phyloP scores from a whole-genome alignment of 768 basidiomycete species.

The Polyporus arcularius region DNA sequence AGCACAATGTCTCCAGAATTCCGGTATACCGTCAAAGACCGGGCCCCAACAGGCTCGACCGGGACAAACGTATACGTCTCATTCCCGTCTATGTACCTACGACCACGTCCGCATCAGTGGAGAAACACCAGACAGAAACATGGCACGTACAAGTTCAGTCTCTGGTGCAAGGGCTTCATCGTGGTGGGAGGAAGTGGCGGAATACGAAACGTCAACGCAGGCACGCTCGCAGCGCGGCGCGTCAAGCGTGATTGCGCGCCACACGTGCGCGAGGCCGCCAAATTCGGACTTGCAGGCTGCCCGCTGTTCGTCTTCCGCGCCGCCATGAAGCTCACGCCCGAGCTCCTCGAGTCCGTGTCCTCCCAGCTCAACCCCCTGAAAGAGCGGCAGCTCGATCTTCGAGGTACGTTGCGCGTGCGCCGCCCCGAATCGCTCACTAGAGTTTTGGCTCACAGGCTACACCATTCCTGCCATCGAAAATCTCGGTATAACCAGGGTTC shows the following conservation, averaged over 20 bases:
- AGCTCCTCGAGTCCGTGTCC: conserved; percentile 81
- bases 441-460: conserved; percentile 57
- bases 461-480: conserved; percentile 97
- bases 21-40: conserved; percentile 71
- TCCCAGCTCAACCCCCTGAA: conserved; percentile 82
- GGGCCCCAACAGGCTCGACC: conserved; percentile 57
- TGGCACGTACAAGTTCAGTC: conserved; percentile 61
- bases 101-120: conserved; percentile 3
- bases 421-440: conserved; percentile 20
- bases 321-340: conserved; percentile 89
- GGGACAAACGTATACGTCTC: conserved; percentile 83
- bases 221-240: conserved; percentile 9
- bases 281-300: conserved; percentile 1
- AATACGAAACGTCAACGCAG: conserved; percentile 16
- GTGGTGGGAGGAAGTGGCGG: conserved; percentile 29
- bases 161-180: conserved; percentile 74
- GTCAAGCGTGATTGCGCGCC: conserved; percentile 18
- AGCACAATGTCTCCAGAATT: conserved; percentile 75
- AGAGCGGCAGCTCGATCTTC: conserved; percentile 88
- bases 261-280: conserved; percentile 10
- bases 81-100: conserved; percentile 69
- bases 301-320: conserved; percentile 18
- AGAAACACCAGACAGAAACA: background rate
- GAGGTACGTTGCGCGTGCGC: conserved; percentile 54
- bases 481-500: conserved; percentile 86